These are phyloP conservation scores for Cercospora sp. DNA, from an alignment of 2,329 filamentous ascomycete genomes.

Conservation along the genomic window DNA sequence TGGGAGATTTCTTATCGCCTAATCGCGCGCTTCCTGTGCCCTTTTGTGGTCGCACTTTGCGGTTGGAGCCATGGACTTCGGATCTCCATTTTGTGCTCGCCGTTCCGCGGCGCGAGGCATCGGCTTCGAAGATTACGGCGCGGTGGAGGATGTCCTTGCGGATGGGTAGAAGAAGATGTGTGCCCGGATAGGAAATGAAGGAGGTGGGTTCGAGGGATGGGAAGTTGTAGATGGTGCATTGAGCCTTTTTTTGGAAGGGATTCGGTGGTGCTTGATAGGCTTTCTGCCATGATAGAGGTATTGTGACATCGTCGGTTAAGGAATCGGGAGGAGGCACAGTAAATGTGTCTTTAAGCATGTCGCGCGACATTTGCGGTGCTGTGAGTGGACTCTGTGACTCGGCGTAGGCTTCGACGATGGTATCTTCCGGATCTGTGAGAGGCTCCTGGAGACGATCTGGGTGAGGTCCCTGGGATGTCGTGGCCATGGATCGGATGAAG, in stretches of 20 bases:
- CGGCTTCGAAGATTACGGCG: conserved; percentile 89
- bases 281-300: conserved; percentile 15
- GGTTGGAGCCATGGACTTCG: conserved; percentile 79
- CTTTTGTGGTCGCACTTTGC: conserved; percentile 84
- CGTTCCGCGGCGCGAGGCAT: conserved; percentile 82
- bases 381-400: conserved; percentile 39
- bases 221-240: conserved; percentile 86
- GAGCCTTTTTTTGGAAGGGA: conserved; percentile 62
- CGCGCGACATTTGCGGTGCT: conserved; percentile 26
- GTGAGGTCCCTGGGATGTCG: conserved; percentile 30
- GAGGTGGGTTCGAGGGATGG: conserved; percentile 80
- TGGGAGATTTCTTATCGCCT: conserved; percentile 78
- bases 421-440: conserved; percentile 37
- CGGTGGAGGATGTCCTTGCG: conserved; percentile 90
- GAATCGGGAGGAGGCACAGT: conserved; percentile 22
- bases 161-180: conserved; percentile 82
- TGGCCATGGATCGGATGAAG: conserved; percentile 60
- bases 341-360: conserved; percentile 26
- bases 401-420: conserved; percentile 40
- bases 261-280: conserved; percentile 30
- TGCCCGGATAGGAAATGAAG: conserved; percentile 74
- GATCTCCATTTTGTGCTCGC: conserved; percentile 77
- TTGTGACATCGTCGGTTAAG: conserved; percentile 20
- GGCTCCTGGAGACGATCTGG: conserved; percentile 21
- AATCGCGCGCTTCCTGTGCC: conserved; percentile 77